These are phyloP conservation scores for Lophiotrema nucula DNA, from an alignment of 495 filamentous ascomycete genomes.

Conservation along the genomic window DNA sequence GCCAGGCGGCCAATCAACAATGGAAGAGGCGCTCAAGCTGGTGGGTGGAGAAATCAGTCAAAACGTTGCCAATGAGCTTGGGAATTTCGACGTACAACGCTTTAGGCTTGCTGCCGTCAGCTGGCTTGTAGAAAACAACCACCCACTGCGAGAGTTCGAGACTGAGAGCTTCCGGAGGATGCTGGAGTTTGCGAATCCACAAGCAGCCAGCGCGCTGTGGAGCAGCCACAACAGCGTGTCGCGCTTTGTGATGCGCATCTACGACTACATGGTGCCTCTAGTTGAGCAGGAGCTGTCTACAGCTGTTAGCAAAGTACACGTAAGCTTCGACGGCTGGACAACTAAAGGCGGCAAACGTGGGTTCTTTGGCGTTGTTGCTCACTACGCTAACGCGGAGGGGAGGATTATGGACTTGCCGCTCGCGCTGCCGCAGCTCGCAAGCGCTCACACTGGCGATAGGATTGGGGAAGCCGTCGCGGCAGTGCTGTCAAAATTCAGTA, in stretches of 20 bases:
- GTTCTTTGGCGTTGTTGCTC: slow-evolving; percentile 34
- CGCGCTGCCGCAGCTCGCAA: slow-evolving; percentile 3
- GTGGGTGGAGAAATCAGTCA: not conserved
- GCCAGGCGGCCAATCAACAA: not conserved
- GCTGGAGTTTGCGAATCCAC: not conserved
- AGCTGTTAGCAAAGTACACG: slow-evolving; percentile 4
- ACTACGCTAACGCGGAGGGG: slow-evolving; percentile 10
- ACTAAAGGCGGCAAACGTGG: not conserved
- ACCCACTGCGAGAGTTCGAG: not conserved
- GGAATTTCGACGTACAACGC: not conserved
- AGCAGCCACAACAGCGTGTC: not conserved
- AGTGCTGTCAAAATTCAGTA: not conserved
- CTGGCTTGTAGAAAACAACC: slow-evolving; percentile 7
- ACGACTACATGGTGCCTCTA: not conserved
- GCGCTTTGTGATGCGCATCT: not conserved
- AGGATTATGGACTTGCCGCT: not conserved
- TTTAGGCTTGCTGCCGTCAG: not conserved
- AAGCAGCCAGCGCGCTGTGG: not conserved
- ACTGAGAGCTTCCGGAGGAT: not conserved
- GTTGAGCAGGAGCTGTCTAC: not conserved
- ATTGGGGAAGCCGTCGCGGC: not conserved
- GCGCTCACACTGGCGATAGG: slow-evolving; percentile 5
- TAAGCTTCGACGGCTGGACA: slow-evolving; percentile 13
- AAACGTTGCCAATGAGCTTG: not conserved
- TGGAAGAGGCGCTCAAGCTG: not conserved